phyloP scores from a whole-genome alignment of 371 early-diverging fungal species.

The Apophysomyces elegans region DNA sequence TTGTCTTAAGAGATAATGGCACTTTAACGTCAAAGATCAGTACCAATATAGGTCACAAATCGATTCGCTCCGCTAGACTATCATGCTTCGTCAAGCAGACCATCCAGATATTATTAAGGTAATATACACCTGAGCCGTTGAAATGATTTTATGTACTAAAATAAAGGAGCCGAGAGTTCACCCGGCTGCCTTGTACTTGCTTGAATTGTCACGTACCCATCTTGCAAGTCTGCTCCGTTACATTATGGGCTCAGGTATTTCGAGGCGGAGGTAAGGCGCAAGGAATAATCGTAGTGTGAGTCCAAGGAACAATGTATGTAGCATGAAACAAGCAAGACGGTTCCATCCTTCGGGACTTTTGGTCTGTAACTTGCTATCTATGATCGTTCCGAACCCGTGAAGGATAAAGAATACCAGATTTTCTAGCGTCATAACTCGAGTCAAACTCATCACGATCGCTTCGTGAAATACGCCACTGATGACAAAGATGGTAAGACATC shows the following conservation, averaged over 20 bases:
- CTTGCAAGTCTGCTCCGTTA: not conserved
- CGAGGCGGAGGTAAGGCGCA: constrained; percentile 35
- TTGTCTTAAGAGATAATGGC: too few relatives aligned
- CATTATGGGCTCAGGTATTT: not conserved
- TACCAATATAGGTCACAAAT: too few relatives aligned
- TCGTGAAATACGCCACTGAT: constrained; percentile 46
- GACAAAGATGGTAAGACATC: constrained; percentile 34
- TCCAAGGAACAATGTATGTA: constrained; percentile 28
- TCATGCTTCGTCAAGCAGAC: too few relatives aligned
- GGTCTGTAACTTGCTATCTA: constrained; percentile 27
- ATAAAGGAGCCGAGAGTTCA: too few relatives aligned
- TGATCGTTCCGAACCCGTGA: constrained; percentile 31
- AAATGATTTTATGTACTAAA: too few relatives aligned
- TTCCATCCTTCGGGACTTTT: constrained; percentile 12
- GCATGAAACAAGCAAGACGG: constrained; percentile 14
- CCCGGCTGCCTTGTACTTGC: too few relatives aligned
- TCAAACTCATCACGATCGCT: constrained; percentile 36
- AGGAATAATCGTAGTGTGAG: constrained; percentile 44
- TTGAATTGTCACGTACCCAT: too few relatives aligned
- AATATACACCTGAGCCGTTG: too few relatives aligned
- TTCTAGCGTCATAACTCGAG: constrained; percentile 41
- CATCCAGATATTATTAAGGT: too few relatives aligned
- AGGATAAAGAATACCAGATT: constrained; percentile 36
- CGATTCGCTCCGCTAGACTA: too few relatives aligned
- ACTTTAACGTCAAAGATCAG: too few relatives aligned